phyloP scores from a whole-genome alignment of 768 basidiomycete genomes.

The Glaciozyma martinii region DNA sequence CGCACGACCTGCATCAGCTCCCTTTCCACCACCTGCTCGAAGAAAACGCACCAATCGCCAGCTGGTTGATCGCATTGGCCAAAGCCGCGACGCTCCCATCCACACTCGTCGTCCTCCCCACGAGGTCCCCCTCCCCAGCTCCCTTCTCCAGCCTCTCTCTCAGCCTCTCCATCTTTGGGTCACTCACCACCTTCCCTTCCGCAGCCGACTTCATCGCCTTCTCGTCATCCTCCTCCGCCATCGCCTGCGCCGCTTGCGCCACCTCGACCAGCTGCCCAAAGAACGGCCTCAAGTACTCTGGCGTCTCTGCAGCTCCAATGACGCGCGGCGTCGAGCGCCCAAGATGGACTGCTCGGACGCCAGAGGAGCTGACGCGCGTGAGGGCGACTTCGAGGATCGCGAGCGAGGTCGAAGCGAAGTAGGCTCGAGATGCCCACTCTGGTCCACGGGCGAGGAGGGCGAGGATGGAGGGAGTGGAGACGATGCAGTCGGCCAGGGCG shows the following conservation, averaged over 20 bases:
- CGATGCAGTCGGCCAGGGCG: constrained; percentile 60
- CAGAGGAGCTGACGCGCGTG: constrained; percentile 44
- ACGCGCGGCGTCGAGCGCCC: constrained; percentile 52
- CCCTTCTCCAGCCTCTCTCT: constrained; percentile 53
- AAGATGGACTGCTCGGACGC: constrained; percentile 47
- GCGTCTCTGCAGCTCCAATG: constrained; percentile 56
- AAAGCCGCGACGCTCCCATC: constrained; percentile 62
- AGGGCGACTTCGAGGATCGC: constrained; percentile 62
- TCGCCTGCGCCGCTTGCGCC: constrained; percentile 46
- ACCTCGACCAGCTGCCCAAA: constrained; percentile 58
- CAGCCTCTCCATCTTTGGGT: constrained; percentile 55
- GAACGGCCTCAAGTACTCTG: constrained; percentile 55
- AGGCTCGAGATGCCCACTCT: constrained; percentile 49
- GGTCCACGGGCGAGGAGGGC: constrained; percentile 55
- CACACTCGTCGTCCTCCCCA: constrained; percentile 46
- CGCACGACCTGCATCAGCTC: not conserved
- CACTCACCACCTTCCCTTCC: constrained; percentile 41
- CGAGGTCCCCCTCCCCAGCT: constrained; percentile 44
- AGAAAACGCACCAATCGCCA: constrained; percentile 46
- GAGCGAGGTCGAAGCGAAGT: constrained; percentile 65
- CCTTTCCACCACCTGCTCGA: no score
- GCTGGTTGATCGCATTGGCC: constrained; percentile 64
- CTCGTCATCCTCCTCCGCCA: constrained; percentile 52
- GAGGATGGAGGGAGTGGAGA: constrained; percentile 50
- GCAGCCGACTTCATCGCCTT: constrained; percentile 45